Evolutionary conservation across 768 basidiomycete genomes (phyloP), one percentile per base, ranked within the genome.

Genomic region (Lentinula raphanica): DNA sequence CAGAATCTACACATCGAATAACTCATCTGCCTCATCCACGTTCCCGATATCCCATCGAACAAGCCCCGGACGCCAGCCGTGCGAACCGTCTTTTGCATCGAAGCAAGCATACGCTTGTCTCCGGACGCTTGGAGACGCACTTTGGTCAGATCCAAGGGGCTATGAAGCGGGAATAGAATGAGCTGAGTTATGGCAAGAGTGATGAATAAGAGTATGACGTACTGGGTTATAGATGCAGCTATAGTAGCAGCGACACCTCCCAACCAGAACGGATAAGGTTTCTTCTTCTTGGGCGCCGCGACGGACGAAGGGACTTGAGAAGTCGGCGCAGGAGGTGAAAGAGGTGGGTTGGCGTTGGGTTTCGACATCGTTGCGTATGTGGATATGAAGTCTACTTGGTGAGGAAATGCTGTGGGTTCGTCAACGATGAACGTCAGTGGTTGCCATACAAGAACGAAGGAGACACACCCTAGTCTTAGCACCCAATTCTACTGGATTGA

Each of bases 1-100:
- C 91, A 94, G 76, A 94, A 95, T n/a, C 92, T 80, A 69, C 90
- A 92, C 69, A 94, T 76, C 42, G 90, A 92, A 73, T 95, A 95
- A 32, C 86, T 90, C 91, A 94, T 92, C 73, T 96, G 93, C 28
- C 93, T 83, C 71, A 96, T 72, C 84, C 91, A 88, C 27, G 93
- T 96, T 29, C 92, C 93, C 2, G 87, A 77, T 59, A 94, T 91
- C 17, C 93, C n/a, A 32, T 25, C 45, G 35, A n/a, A 29, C 39
- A 48, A 66, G 69, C 63, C 64, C 61, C 63, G 65, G 1, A 28
- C 62, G 79, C 92, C 92, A 49, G 88, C 90, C 5, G 87, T 90
- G 67, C 80, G 76, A 56, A 92, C 77, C 0, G 93, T 95, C 79
- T 94, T 94, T 70, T 79, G 77, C 5, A 96, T 78, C 60, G 87